These are phyloP conservation scores for Volutella citrinella DNA, from an alignment of 2,329 filamentous ascomycete species.

Conservation along the genomic window DNA sequence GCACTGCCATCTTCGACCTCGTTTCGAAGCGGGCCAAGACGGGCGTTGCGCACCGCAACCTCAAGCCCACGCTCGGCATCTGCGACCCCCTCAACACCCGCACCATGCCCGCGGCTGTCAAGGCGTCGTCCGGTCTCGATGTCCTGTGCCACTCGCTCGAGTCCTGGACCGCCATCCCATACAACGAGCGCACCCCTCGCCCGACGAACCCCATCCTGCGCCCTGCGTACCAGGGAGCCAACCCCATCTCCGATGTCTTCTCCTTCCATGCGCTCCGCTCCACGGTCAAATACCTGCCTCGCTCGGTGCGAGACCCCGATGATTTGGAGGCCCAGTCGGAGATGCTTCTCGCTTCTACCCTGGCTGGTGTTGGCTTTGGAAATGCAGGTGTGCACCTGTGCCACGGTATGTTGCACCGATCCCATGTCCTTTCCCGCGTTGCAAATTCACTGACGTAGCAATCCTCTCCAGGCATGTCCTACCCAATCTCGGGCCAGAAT, in stretches of 20 bases:
- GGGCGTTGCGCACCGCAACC: slow-evolving; percentile 88
- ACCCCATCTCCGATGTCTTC: slow-evolving; percentile 97
- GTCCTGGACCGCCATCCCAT: slow-evolving; percentile 97
- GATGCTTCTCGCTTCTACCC: slow-evolving; percentile 91
- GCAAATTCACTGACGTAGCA: slow-evolving; percentile 3
- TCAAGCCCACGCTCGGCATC: slow-evolving; percentile 93
- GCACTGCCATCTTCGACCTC: slow-evolving; percentile 96
- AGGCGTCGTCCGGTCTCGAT: slow-evolving; percentile 87
- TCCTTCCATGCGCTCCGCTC: slow-evolving; percentile 78
- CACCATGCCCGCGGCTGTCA: slow-evolving; percentile 93
- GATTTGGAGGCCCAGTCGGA: slow-evolving; percentile 90
- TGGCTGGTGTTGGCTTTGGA: slow-evolving; percentile 94
- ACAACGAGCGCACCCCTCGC: slow-evolving; percentile 77
- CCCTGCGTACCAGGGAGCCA: slow-evolving; percentile 94
- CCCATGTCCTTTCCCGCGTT: too few species aligned
- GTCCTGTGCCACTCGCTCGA: slow-evolving; percentile 95
- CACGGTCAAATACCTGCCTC: slow-evolving; percentile 89
- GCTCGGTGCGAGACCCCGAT: slow-evolving; percentile 82
- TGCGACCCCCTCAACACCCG: slow-evolving; percentile 83
- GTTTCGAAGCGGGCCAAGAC: slow-evolving; percentile 90
- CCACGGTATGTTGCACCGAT: slow-evolving; percentile 51
- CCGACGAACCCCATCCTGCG: slow-evolving; percentile 86
- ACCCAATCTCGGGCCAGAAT: slow-evolving; percentile 95
- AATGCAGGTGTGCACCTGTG: slow-evolving; percentile 91
- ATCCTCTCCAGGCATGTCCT: slow-evolving; percentile 74